These are phyloP conservation scores for Cenococcum geophilum DNA, from an alignment of 495 filamentous ascomycete species.

Conservation along the genomic window DNA sequence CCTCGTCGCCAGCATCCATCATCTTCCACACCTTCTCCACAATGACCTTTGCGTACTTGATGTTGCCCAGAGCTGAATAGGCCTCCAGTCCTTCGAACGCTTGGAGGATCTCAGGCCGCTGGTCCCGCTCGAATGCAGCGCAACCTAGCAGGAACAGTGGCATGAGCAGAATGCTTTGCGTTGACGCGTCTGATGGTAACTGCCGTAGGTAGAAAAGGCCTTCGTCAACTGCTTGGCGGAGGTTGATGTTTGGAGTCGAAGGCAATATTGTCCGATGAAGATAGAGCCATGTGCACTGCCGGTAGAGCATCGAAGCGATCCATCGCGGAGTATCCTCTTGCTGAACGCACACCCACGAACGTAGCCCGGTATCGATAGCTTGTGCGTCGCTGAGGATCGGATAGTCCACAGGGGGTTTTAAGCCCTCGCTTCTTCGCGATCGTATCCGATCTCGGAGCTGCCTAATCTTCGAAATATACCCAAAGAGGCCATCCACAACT, in stretches of 20 bases:
- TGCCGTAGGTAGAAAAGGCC: slow-evolving; percentile 59
- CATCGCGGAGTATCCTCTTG: slow-evolving; percentile 64
- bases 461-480: slow-evolving; percentile 73
- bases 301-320: slow-evolving; percentile 73
- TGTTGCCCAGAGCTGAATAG: slow-evolving; percentile 77
- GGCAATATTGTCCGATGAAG: slow-evolving; percentile 78
- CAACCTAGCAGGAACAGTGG: slow-evolving; percentile 85
- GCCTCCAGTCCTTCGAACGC: slow-evolving; percentile 65
- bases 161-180: slow-evolving; percentile 78
- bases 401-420: slow-evolving; percentile 70
- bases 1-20: slow-evolving; percentile 70
- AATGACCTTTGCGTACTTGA: slow-evolving; percentile 65
- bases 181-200: slow-evolving; percentile 55
- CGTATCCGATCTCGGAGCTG: slow-evolving; percentile 72
- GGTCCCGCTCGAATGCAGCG: slow-evolving; percentile 63
- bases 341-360: slow-evolving; percentile 68
- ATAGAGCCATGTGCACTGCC: slow-evolving; percentile 88
- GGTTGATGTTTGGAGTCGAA: slow-evolving; percentile 60
- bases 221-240: slow-evolving; percentile 70
- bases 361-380: slow-evolving; percentile 69
- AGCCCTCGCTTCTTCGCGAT: slow-evolving; percentile 53
- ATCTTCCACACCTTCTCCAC: slow-evolving; percentile 76
- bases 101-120: slow-evolving; percentile 62
- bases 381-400: slow-evolving; percentile 65
- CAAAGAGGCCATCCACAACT: slow-evolving; percentile 81